phyloP scores from a whole-genome alignment of 73 alveolate species.

The Paramecium biaurelia region DNA sequence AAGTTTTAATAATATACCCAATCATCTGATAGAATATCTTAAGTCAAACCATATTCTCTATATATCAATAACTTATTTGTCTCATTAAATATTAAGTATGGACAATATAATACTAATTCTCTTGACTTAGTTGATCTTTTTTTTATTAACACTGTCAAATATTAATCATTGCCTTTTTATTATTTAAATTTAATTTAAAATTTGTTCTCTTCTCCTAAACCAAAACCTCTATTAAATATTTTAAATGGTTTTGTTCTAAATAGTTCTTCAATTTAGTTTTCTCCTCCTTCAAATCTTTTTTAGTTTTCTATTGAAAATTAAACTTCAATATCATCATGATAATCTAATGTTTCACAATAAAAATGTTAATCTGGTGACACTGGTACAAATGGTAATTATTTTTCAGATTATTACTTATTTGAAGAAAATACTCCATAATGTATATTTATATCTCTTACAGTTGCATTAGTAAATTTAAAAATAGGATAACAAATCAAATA shows the following conservation, averaged over 20 bases:
- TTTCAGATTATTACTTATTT: neutral
- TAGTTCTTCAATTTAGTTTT: neutral
- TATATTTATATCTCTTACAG: constrained; percentile 34
- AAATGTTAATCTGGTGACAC: neutral
- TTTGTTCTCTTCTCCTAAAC: constrained; percentile 35
- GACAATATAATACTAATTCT: constrained; percentile 63
- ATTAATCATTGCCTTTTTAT: neutral
- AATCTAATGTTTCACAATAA: neutral
- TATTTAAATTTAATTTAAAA: neutral
- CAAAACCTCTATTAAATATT: neutral
- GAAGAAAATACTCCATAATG: constrained; percentile 36
- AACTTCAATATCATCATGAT: constrained; percentile 24
- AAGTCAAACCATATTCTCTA: constrained; percentile 50
- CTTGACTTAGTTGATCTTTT: constrained; percentile 51
- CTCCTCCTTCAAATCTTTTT: neutral
- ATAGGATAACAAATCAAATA: constrained; percentile 50
- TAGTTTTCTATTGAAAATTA: neutral
- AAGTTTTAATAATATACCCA: neutral
- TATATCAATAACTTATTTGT: constrained; percentile 26
- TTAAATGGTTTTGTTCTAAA: constrained; percentile 12
- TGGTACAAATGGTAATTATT: neutral
- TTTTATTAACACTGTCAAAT: neutral
- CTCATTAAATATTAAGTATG: constrained; percentile 56
- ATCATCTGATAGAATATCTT: constrained; percentile 46
- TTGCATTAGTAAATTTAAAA: constrained; percentile 60